Percentiles rank a stretch among this genome's conserved stretches.
These are phyloP conservation scores for Rhytidhysteron rufulum DNA, from an alignment of 2,329 filamentous ascomycete genomes.

Conservation along the genomic window DNA sequence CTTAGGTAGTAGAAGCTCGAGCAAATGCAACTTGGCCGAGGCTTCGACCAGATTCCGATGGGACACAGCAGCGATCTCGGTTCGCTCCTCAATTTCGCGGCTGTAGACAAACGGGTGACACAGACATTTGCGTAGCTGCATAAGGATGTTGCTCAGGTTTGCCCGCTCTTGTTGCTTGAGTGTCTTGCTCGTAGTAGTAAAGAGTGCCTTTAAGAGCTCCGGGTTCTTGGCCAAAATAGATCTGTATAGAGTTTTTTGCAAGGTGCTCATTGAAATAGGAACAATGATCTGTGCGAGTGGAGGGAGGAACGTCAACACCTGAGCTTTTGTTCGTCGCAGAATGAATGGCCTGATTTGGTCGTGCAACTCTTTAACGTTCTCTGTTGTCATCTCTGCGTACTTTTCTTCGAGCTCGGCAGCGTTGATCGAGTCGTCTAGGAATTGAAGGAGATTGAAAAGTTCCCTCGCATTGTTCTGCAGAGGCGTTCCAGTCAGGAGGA, in stretches of 20 bases:
- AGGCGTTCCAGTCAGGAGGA: slow-evolving; percentile 84
- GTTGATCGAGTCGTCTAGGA: slow-evolving; percentile 70
- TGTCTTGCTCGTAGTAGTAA: slow-evolving; percentile 58
- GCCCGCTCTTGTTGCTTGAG: slow-evolving; percentile 69
- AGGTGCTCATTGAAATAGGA: slow-evolving; percentile 87
- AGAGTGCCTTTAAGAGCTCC: slow-evolving; percentile 81
- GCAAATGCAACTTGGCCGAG: slow-evolving; percentile 79
- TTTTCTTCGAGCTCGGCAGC: slow-evolving; percentile 71
- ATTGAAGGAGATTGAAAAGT: slow-evolving; percentile 94
- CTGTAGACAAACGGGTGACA: slow-evolving; percentile 97
- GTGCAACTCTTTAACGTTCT: slow-evolving; percentile 78
- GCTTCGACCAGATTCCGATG: slow-evolving; percentile 86
- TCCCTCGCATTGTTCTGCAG: slow-evolving; percentile 94
- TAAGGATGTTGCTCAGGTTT: slow-evolving; percentile 87
- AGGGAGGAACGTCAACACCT: slow-evolving; percentile 86
- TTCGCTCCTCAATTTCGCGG: slow-evolving; percentile 79
- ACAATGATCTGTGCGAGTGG: slow-evolving; percentile 93
- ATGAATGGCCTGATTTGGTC: slow-evolving; percentile 73
- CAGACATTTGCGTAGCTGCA: slow-evolving; percentile 90
- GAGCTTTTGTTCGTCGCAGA: slow-evolving; percentile 76
- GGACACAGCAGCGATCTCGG: slow-evolving; percentile 56
- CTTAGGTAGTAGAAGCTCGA: slow-evolving; percentile 84
- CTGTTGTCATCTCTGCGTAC: slow-evolving; percentile 73
- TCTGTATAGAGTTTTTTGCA: slow-evolving; percentile 93
- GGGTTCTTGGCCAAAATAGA: slow-evolving; percentile 90